Percentiles rank a stretch among this genome's conserved stretches.
Conservation (phyloP, 257 asterid genomes). For the Linderniella brevidens region DNA sequence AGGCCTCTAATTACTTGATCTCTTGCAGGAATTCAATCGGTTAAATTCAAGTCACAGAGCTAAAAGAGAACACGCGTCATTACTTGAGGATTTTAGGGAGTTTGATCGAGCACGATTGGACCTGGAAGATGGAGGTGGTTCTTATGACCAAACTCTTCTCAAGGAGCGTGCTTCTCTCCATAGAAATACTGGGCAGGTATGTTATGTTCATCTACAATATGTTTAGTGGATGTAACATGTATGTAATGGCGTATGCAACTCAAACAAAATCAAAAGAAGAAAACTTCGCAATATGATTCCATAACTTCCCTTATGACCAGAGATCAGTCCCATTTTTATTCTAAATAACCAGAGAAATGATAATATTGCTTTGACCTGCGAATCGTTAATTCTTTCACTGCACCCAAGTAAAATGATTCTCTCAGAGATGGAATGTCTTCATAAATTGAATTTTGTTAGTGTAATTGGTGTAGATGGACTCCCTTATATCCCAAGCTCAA, state of each 20-base stretch:
- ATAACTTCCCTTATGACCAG: too few species aligned
- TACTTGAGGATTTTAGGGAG: slow-evolving; percentile 96
- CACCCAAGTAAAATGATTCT: neutral
- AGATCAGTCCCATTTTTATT: neutral
- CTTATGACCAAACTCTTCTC: slow-evolving; percentile 69
- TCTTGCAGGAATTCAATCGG: slow-evolving; percentile 65
- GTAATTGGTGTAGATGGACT: slow-evolving; percentile 44
- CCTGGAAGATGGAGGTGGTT: slow-evolving; percentile 84
- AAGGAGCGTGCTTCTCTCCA: slow-evolving; percentile 76
- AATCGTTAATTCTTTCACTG: neutral
- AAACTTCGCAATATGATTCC: too few species aligned
- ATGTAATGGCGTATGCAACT: too few species aligned
- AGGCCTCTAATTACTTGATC: neutral
- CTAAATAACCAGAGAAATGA: too few species aligned
- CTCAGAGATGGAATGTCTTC: neutral
- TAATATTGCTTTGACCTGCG: too few species aligned
- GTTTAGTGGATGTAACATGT: too few species aligned
- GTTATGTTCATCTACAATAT: too few species aligned
- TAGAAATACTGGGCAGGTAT: slow-evolving; percentile 84
- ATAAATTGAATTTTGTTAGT: neutral
- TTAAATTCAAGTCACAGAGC: slow-evolving; percentile 83
- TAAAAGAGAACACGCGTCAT: slow-evolving; percentile 89
- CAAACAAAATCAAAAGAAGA: too few species aligned
- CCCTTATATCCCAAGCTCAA: slow-evolving; percentile 88
- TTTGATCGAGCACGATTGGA: slow-evolving; percentile 85